Percentiles rank a stretch among this genome's conserved stretches.
phyloP scores from a whole-genome alignment of 2,329 filamentous ascomycete genomes.

The Ascochyta clinopodiicola region DNA sequence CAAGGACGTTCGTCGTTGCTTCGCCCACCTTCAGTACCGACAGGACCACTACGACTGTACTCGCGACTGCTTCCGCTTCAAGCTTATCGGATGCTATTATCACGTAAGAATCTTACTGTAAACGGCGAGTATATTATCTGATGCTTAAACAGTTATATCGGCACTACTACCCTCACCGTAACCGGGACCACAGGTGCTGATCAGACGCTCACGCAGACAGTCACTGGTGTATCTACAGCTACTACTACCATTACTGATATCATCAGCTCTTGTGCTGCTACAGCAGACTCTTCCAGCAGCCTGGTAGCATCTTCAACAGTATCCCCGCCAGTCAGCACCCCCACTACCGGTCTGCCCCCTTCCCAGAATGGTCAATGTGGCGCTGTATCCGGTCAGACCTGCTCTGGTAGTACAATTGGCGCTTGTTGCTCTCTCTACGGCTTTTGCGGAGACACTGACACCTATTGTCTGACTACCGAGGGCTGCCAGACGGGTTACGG shows the following conservation, averaged over 20 bases:
- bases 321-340: slow-evolving; percentile 2
- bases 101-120: slow-evolving; percentile 11
- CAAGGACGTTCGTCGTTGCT: slow-evolving; percentile 21
- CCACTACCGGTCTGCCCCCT: not conserved
- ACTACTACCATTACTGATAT: slow-evolving; percentile 8
- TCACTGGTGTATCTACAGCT: not conserved
- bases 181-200: not conserved
- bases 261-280: not conserved
- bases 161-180: slow-evolving; percentile 15
- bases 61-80: slow-evolving; percentile 11
- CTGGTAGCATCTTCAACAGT: not conserved
- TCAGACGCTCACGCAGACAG: slow-evolving; percentile 11
- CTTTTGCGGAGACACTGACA: slow-evolving; percentile 42
- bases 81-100: slow-evolving; percentile 3
- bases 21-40: slow-evolving; percentile 20
- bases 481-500: slow-evolving; percentile 39
- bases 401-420: slow-evolving; percentile 12
- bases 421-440: slow-evolving; percentile 38
- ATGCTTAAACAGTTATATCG: slow-evolving; percentile 2
- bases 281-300: not conserved
- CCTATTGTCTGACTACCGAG: slow-evolving; percentile 28
- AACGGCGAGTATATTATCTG: not conserved
- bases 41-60: slow-evolving; percentile 5
- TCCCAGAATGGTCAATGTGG: slow-evolving; percentile 21
- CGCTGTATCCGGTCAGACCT: slow-evolving; percentile 9